Evolutionary conservation across 1,139 yeast genomes (phyloP), one percentile per base, ranked within the genome.

Genomic region (Taphrina flavorubra): DNA sequence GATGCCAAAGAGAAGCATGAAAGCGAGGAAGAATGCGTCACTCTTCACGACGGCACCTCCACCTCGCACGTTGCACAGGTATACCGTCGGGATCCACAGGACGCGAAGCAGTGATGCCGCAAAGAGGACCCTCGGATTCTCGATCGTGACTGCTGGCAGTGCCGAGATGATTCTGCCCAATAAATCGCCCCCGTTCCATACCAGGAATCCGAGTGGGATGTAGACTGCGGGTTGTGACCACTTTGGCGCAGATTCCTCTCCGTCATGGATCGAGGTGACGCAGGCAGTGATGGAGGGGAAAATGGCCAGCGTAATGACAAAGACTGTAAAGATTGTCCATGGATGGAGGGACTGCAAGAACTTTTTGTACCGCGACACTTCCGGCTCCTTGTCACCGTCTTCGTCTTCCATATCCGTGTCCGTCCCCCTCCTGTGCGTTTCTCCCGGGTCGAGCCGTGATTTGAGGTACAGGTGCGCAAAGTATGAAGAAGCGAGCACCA

Each of bases 141-240:
- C 66, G 72, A 78, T 34, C 51, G 68, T 57, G 71, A 69, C 55
- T 74, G 64, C n/a, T 62, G 57, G 20, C 63, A 65, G 37, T 70
- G 71, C 16, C 59, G 81, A 80, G 2, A 86, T 72, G 8, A 91
- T 77, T 51, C 99, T 81, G 0, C 97, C 98, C 2, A 81, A 75
- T 34, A 94, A 81, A 76, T 94, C 99, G 13, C 99, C 99, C 20
- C 86, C 71, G 77, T 94, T 94, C 99, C 99, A 94, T 8, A 87
- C 77, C 46, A 94, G 80, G 76, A 88, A 91, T 0, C 90, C 87
- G 68, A 91, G 78, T 0, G 98, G 97, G 25, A 90, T 84, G 76
- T 82, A 94, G 7, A 87, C 80, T 68, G 80, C 80, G 69, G 82
- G 82, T 68, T 81, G 79, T 78, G 84, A 11, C 53, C 69, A n/a